Percentiles rank a stretch among this genome's conserved stretches.
These are phyloP conservation scores for Botrytis byssoidea DNA, from an alignment of 2,329 filamentous ascomycete species.

Conservation along the genomic window DNA sequence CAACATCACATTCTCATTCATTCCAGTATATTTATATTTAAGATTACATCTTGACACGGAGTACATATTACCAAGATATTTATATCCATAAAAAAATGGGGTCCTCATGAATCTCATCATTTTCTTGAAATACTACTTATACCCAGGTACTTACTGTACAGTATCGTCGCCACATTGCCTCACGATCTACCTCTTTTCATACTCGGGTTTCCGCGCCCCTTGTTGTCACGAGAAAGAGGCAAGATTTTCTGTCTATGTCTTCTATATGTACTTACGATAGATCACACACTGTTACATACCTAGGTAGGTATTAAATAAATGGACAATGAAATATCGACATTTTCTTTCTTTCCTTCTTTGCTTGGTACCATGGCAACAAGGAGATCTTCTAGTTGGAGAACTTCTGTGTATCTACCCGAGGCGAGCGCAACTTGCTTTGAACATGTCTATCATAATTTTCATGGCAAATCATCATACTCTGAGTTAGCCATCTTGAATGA, in stretches of 20 bases:
- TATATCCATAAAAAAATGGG: neutral
- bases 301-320: neutral
- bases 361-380: neutral
- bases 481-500: neutral
- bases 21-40: neutral
- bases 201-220: conserved; percentile 4
- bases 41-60: neutral
- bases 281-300: neutral
- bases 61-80: neutral
- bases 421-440: neutral
- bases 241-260: neutral
- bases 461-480: neutral
- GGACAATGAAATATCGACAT: neutral
- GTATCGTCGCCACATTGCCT: neutral
- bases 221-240: neutral
- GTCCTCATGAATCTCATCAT: neutral
- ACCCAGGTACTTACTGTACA: neutral
- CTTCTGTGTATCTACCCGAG: neutral
- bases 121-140: neutral
- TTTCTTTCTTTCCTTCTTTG: neutral
- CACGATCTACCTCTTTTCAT: neutral
- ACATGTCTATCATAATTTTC: neutral
- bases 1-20: neutral
- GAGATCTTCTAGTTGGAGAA: neutral
- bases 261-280: neutral